Evolutionary conservation across 495 filamentous ascomycete genomes (phyloP).

Genomic region (Daldinia bambusicola): DNA sequence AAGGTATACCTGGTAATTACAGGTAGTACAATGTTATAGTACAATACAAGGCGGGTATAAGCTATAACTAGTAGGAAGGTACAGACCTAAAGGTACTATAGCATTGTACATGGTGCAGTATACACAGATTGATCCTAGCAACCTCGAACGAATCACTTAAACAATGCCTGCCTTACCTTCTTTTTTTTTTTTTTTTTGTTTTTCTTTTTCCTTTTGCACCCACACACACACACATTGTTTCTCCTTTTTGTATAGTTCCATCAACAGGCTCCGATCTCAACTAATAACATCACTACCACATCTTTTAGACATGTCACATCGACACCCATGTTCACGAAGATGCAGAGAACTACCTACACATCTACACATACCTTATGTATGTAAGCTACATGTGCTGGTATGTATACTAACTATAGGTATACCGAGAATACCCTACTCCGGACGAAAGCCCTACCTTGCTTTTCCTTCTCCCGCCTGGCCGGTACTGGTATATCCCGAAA

Average conservation of each 20-base stretch:
- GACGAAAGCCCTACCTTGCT: constrained; percentile 17
- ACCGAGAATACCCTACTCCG: constrained; percentile 16
- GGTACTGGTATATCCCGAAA: constrained; percentile 31
- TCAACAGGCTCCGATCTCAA: constrained; percentile 43
- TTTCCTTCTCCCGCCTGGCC: constrained; percentile 31
- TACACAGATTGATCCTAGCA: neutral
- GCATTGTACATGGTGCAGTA: neutral
- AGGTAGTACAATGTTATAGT: constrained; percentile 2
- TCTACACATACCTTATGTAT: neutral
- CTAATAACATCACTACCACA: constrained; percentile 30
- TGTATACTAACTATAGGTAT: constrained; percentile 20
- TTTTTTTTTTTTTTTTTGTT: neutral
- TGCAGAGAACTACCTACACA: constrained; percentile 20
- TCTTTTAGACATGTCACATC: constrained; percentile 21
- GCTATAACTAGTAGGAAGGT: neutral
- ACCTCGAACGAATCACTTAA: constrained; percentile 25
- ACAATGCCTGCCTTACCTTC: constrained; percentile 1
- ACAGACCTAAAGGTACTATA: neutral
- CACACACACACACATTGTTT: constrained; percentile 23
- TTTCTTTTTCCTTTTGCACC: neutral
- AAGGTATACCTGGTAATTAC: no score
- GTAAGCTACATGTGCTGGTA: neutral
- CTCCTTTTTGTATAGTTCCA: constrained; percentile 42
- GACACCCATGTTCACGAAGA: constrained; percentile 12
- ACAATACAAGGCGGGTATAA: neutral